Conservation (phyloP, 768 basidiomycete species). For the Kondoa subrosea region DNA sequence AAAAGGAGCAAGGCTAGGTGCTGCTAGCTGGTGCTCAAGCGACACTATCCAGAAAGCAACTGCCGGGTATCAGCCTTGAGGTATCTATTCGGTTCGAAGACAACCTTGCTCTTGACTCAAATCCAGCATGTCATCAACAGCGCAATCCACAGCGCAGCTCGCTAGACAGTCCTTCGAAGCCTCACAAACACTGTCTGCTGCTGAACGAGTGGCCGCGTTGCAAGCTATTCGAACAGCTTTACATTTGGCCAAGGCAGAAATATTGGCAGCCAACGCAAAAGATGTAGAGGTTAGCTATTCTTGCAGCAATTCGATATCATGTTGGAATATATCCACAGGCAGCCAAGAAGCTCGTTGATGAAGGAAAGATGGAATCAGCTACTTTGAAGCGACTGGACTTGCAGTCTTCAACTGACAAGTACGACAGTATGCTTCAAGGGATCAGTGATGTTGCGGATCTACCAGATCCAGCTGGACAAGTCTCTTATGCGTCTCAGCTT, state of each 20-base stretch:
- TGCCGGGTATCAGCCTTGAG: too few species aligned
- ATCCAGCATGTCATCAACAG: constrained; percentile 12
- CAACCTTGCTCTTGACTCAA: too few species aligned
- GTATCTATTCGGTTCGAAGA: too few species aligned
- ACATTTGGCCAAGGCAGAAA: constrained; percentile 45
- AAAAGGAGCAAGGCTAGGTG: too few species aligned
- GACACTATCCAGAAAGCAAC: too few species aligned
- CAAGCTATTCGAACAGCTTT: constrained; percentile 52
- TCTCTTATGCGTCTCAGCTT: constrained; percentile 76
- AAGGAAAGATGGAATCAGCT: constrained; percentile 66
- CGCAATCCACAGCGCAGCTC: constrained; percentile 49
- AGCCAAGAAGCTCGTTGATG: constrained; percentile 57
- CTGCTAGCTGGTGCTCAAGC: too few species aligned
- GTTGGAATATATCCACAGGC: constrained; percentile 54
- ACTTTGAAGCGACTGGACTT: constrained; percentile 71
- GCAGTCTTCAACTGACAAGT: constrained; percentile 53
- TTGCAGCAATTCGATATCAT: constrained; percentile 66
- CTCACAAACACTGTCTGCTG: constrained; percentile 58
- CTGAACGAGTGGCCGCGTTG: constrained; percentile 56
- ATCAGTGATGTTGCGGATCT: constrained; percentile 69
- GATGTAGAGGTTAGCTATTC: constrained; percentile 64
- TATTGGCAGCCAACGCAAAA: constrained; percentile 60
- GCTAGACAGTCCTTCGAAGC: constrained; percentile 72
- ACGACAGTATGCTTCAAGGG: constrained; percentile 84
- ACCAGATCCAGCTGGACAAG: constrained; percentile 66